Conservation (phyloP, 805 yeast genomes). For the Hanseniaspora lindneri region DNA sequence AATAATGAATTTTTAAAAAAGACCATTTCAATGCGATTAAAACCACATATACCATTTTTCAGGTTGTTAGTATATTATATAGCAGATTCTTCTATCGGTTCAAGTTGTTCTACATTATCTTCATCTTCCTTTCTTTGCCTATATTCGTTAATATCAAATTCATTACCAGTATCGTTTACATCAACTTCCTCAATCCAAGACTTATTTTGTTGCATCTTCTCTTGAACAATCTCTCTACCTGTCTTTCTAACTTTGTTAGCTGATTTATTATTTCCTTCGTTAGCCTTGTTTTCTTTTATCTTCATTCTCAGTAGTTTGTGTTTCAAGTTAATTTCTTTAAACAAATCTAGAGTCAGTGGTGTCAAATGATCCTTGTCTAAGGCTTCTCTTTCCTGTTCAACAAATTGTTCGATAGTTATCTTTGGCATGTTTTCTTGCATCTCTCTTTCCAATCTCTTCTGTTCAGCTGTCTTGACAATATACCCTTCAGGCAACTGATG, state of each 20-base stretch:
- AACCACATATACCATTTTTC: no score
- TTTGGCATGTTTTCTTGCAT: conserved; percentile 77
- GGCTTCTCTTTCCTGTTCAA: conserved; percentile 82
- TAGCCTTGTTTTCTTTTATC: conserved; percentile 24
- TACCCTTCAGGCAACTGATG: conserved; percentile 96
- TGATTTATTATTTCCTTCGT: conserved; percentile 32
- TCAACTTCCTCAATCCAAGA: conserved; percentile 39
- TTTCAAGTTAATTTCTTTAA: conserved; percentile 68
- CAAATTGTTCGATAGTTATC: conserved; percentile 88
- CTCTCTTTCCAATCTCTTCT: conserved; percentile 73
- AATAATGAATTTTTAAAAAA: no score
- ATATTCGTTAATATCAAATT: conserved; percentile 36
- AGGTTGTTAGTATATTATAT: not conserved
- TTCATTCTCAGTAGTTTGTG: conserved; percentile 48
- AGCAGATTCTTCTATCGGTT: not conserved
- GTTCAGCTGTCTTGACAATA: conserved; percentile 92
- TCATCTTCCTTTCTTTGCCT: conserved; percentile 32
- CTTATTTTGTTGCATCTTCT: conserved; percentile 46
- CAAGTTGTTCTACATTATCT: conserved; percentile 19
- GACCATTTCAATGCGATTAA: no score
- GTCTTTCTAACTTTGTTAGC: conserved; percentile 31
- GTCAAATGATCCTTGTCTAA: conserved; percentile 63
- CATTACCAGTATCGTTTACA: conserved; percentile 26
- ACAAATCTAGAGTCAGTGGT: conserved; percentile 74
- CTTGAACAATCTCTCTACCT: conserved; percentile 59